Percentiles rank a stretch among this genome's conserved stretches.
Evolutionary conservation across 441 rosid species (phyloP).

Genomic region (Arabidopsis hybrid): DNA sequence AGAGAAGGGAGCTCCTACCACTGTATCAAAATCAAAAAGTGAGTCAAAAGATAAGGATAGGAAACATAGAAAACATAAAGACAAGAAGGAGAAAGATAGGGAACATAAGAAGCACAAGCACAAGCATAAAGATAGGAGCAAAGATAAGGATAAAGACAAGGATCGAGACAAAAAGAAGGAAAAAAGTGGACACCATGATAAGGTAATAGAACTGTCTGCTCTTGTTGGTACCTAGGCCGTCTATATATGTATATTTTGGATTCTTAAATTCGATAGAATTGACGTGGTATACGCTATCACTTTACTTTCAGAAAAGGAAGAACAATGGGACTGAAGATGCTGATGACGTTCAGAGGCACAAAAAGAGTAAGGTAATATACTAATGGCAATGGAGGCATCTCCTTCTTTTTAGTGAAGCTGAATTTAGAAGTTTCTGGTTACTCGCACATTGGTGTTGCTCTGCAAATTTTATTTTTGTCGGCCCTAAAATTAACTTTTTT

Average conservation of each 20-base stretch:
- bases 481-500: constrained; percentile 10
- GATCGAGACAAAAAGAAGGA: constrained; percentile 63
- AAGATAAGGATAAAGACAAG: constrained; percentile 77
- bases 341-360: constrained; percentile 75
- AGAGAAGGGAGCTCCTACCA: constrained; percentile 78
- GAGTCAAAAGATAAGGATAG: constrained; percentile 76
- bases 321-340: constrained; percentile 80
- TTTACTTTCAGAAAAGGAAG: constrained; percentile 81
- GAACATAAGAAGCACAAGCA: constrained; percentile 93
- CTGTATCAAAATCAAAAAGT: constrained; percentile 68
- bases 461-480: background rate
- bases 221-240: constrained; percentile 24
- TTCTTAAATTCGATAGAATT: background rate
- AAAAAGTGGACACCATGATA: constrained; percentile 74
- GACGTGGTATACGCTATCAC: background rate
- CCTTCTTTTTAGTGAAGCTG: constrained; percentile 1
- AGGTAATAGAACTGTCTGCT: constrained; percentile 54
- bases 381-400: constrained; percentile 2
- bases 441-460: background rate
- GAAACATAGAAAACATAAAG: constrained; percentile 83
- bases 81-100: constrained; percentile 74
- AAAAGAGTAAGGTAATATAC: constrained; percentile 82
- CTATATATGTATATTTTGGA: constrained; percentile 3
- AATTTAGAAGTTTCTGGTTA: background rate
- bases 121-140: constrained; percentile 68